These are phyloP conservation scores for Choanephora cucurbitarum DNA, from an alignment of 371 early-diverging fungal species.

Conservation along the genomic window DNA sequence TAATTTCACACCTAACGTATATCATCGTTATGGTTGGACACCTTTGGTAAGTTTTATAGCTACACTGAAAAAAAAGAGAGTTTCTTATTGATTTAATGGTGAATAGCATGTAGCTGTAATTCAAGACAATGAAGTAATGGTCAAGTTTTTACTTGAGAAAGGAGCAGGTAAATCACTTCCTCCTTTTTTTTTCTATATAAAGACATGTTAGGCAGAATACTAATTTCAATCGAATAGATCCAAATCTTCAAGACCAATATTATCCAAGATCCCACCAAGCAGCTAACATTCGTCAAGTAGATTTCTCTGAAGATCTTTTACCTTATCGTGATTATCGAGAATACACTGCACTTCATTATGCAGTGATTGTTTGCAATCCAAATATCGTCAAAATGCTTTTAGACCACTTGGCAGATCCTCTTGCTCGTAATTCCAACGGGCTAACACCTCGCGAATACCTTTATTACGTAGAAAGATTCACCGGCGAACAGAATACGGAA, in stretches of 20 bases:
- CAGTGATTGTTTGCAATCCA: slow-evolving; percentile 63
- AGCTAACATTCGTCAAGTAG: slow-evolving; percentile 43
- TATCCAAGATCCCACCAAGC: slow-evolving; percentile 52
- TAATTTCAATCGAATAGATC: too few relatives aligned
- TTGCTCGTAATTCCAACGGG: slow-evolving; percentile 44
- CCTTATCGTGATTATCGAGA: slow-evolving; percentile 54
- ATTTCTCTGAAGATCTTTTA: slow-evolving; percentile 48
- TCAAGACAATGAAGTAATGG: slow-evolving; percentile 50
- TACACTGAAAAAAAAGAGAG: neutral
- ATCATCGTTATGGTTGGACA: slow-evolving; percentile 54
- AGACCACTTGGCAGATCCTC: slow-evolving; percentile 62
- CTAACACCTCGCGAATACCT: slow-evolving; percentile 51
- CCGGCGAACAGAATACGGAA: slow-evolving; percentile 46
- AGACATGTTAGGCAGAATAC: too few relatives aligned
- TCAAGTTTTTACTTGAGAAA: slow-evolving; percentile 44
- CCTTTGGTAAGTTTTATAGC: slow-evolving; percentile 38
- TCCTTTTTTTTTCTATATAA: too few relatives aligned
- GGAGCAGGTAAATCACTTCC: slow-evolving; percentile 37
- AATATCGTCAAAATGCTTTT: slow-evolving; percentile 58
- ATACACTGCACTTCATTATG: slow-evolving; percentile 66
- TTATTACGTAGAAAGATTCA: slow-evolving; percentile 51
- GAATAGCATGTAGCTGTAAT: slow-evolving; percentile 55
- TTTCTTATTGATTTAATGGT: too few relatives aligned
- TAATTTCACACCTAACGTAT: slow-evolving; percentile 47
- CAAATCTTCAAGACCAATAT: slow-evolving; percentile 49